These are phyloP conservation scores for Plasmodium relictum DNA, from an alignment of 169 alveolate species.

Conservation along the genomic window DNA sequence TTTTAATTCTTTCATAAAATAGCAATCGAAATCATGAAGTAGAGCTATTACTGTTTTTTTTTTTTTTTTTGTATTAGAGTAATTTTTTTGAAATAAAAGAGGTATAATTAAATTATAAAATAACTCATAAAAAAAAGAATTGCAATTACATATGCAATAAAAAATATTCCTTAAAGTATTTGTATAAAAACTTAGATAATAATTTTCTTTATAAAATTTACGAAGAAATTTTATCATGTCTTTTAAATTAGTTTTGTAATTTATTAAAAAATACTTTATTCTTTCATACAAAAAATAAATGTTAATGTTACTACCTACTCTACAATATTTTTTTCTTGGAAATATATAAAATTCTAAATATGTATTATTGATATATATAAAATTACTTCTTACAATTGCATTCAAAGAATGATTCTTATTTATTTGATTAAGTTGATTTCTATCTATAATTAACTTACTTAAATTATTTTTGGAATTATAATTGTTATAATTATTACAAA, in stretches of 20 bases:
- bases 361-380: constrained; percentile 32
- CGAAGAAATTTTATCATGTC: constrained; percentile 31
- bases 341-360: constrained; percentile 40
- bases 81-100: constrained; percentile 10
- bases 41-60: constrained; percentile 1
- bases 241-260: constrained; percentile 21
- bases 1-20: constrained; percentile 36
- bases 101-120: constrained; percentile 51
- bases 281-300: constrained; percentile 21
- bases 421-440: not conserved
- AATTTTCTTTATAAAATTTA: constrained; percentile 38
- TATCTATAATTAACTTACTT: not conserved
- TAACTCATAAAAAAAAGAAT: constrained; percentile 29
- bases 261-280: constrained; percentile 8
- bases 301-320: not conserved
- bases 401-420: not conserved
- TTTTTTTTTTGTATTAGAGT: not conserved
- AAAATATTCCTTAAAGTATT: constrained; percentile 30
- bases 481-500: not conserved
- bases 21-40: constrained; percentile 11
- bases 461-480: not conserved
- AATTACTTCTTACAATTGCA: not conserved
- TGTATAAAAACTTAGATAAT: constrained; percentile 54
- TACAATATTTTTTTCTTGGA: constrained; percentile 4
- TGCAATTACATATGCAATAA: constrained; percentile 49